Evolutionary conservation across 441 rosid species (phyloP), one percentile per base, ranked within the genome.

Genomic region (Populus hybrid): DNA sequence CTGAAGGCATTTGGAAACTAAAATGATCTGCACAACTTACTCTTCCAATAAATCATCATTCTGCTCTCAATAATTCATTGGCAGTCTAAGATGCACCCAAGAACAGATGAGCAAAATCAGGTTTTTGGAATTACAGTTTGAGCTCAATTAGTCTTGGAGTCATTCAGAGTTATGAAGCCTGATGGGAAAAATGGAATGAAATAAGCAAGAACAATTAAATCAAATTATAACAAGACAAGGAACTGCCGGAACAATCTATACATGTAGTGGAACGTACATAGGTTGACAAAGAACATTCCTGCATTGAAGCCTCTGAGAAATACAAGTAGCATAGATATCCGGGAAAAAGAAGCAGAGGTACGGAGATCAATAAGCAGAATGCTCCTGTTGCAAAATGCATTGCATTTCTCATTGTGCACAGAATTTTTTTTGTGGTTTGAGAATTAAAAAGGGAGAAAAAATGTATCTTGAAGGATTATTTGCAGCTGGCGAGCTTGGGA

Each of bases 401-500:
- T 69, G 81, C 79, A 70, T 30, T 77, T 82, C 87, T 81, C 87
- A 70, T 71, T 69, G 78, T 73, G 84, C 82, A 82, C 46, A 83
- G 72, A 75, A 75, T 71, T 46, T 23, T 72, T 75, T 73, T 67
- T 28, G 70, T 79, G 80, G 69, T 64, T 66, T 65, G 80, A 85
- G 82, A 81, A 78, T 78, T 75, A 66, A 80, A 80, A 71, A 42
- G 26, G 30, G 67, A 40, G 20, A 66, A 75, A 68, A 71, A 66
- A 70, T 53, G 38, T 26, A 38, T 69, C 64, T 66, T 77, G 97
- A 85, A 14, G 80, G 85, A 68, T 28, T 81, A 74, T 36, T 42
- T 69, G 84, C 5, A 70, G 81, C 26, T 8, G 91, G 76, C 82
- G 83, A 68, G 85, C 79, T 46, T 40, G 93, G 90, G 66, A 85